These are phyloP conservation scores for Chlorella sp. DNA, from an alignment of 139 green algal genomes.

Conservation along the genomic window DNA sequence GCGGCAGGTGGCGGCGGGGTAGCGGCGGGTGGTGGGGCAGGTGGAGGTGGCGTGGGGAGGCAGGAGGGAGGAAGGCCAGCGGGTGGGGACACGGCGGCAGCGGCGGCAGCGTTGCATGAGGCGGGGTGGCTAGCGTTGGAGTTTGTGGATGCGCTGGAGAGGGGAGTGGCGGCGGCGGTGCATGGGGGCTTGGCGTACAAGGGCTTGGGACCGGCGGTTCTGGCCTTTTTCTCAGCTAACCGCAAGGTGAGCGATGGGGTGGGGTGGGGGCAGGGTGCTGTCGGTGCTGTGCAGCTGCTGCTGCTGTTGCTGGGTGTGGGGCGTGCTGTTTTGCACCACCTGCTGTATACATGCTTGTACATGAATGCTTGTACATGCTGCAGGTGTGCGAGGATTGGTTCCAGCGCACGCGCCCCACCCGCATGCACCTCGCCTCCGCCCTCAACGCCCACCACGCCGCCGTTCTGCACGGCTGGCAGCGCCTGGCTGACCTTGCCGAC, in stretches of 20 bases:
- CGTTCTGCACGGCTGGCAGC: conserved; percentile 16
- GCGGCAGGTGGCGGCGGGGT: neutral
- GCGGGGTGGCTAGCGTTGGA: conserved; percentile 28
- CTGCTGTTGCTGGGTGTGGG: neutral
- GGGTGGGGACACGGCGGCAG: neutral
- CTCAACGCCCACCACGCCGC: conserved; percentile 22
- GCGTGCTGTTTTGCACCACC: no score
- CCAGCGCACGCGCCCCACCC: conserved; percentile 28
- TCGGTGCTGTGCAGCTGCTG: neutral
- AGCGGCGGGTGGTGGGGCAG: neutral
- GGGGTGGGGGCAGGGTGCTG: neutral
- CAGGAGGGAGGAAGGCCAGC: neutral
- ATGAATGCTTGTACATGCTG: neutral
- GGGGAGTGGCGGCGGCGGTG: conserved; percentile 15
- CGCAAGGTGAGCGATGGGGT: conserved; percentile 25
- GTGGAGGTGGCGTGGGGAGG: neutral
- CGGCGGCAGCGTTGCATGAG: neutral
- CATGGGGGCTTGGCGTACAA: conserved; percentile 15
- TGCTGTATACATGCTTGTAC: neutral
- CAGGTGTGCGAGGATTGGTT: conserved; percentile 77
- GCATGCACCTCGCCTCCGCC: conserved; percentile 29
- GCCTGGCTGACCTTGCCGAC: conserved; percentile 9
- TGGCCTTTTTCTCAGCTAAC: conserved; percentile 50
- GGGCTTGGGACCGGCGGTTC: conserved; percentile 9
- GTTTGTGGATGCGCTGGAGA: conserved; percentile 37